Evolutionary conservation across 2,329 filamentous ascomycete species (phyloP), one percentile per base, ranked within the genome.

Genomic region (Rhexocercosporidium sp.): DNA sequence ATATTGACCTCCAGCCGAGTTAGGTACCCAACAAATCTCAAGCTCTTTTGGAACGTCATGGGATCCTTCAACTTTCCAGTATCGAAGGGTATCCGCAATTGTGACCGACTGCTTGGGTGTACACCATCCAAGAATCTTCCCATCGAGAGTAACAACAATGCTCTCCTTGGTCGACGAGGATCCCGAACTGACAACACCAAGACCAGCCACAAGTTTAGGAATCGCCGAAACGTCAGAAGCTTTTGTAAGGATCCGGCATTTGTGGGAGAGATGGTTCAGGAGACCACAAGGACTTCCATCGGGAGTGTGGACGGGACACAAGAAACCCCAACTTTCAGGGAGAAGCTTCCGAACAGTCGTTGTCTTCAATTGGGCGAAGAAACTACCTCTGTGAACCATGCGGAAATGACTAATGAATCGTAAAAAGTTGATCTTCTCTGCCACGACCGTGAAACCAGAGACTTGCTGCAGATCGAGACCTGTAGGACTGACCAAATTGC

Each of bases 371-470:
- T 98, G 93, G 3, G 96, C 96, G 79, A 99, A 99, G 86, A 99
- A 99, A 78, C 93, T 96, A 84, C 96, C 96, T 89, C 96, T 90
- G 82, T 99, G 96, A 66, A 99, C 93, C 94, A 97, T 97, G 73
- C 96, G 92, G 86, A 99, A 99, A 80, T 99, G 96, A 79, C 93
- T 96, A 82, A 99, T 97, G 82, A 98, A 99, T 75, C 96, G 93
- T 76, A 97, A 89, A 79, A 98, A 99, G 82, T 99, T 99, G 78
- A 99, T 95, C 85, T 98, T 98, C 79, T 99, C 96, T 2, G 96
- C 96, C 61, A 98, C 94, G 60, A 99, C 94, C 0, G 93, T 97
- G 79, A 97, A 99, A 70, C 96, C 96, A 14, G 95, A 96, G 0
- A 91, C 90, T 80, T 99, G 96, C 77, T 98, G 96, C 75, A 97